Evolutionary conservation across 2,329 filamentous ascomycete species (phyloP).

Genomic region (Ophiostoma perfectum): DNA sequence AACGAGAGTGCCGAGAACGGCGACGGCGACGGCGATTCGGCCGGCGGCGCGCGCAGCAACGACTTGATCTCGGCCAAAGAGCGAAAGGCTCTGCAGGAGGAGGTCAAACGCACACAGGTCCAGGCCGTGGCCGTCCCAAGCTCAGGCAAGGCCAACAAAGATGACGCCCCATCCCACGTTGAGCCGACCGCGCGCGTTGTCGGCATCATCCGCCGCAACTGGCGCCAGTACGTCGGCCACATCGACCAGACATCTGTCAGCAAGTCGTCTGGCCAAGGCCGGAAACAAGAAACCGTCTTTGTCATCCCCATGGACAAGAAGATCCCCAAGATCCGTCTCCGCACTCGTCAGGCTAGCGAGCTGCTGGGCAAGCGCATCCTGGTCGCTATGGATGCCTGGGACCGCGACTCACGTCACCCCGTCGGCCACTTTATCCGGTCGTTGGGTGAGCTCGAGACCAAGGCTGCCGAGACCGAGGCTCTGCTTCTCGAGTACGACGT

Average conservation of each 20-base stretch:
- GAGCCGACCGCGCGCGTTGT: constrained; percentile 92
- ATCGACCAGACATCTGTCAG: constrained; percentile 82
- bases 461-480: constrained; percentile 96
- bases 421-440: constrained; percentile 91
- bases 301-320: constrained; percentile 97
- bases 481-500: constrained; percentile 93
- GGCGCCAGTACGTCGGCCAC: constrained; percentile 96
- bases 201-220: constrained; percentile 89
- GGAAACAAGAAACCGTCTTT: constrained; percentile 88
- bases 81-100: constrained; percentile 78
- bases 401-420: constrained; percentile 86
- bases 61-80: constrained; percentile 83
- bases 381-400: constrained; percentile 93
- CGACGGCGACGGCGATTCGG: constrained; percentile 59
- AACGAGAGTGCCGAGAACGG: constrained; percentile 77
- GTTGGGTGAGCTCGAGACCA: constrained; percentile 87
- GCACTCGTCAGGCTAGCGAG: constrained; percentile 83
- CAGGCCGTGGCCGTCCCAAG: constrained; percentile 66
- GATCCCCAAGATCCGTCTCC: constrained; percentile 89
- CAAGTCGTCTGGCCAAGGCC: constrained; percentile 65
- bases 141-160: constrained; percentile 63
- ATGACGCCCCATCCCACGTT: constrained; percentile 51
- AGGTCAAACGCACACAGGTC: constrained; percentile 79
- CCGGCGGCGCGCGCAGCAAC: constrained; percentile 13
- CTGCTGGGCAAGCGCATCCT: constrained; percentile 86